Base-by-base conservation (phyloP, 208 protist species). In the Baffinella frigidus region DNA sequence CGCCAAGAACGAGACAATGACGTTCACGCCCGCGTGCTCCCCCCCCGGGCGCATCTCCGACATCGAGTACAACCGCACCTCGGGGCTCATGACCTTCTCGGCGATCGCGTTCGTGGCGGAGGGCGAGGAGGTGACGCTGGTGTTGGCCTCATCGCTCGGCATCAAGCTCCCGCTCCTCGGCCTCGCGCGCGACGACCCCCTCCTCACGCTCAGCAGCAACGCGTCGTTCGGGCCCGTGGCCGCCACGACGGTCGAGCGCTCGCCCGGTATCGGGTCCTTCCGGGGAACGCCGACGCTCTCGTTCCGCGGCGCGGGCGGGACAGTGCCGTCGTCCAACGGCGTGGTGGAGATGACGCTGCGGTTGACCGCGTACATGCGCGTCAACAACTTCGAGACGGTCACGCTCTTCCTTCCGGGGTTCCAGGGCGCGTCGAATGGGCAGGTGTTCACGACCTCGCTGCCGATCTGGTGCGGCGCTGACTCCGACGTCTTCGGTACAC, bases 401-500 rank as follows among this genome's bases (percentile, higher is more conserved):
- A 87, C 44, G 27, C 77, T 87, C 1, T 41, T 36, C 50, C 50
- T 87, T 38, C 77, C 77, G 27, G 43, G 33, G 48, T 87, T 87
- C 77, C 0, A 36, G 27, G 27, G 77, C 41, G 27, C 27, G 20
- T 45, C 39, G n/a, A 27, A 11, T 9, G 27, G 41, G 0, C 0
- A 71, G 27, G 27, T 87, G 39, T 1, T 27, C 36, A 68, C 77
- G 1, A 35, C 68, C 20, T 87, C 77, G 61, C 30, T 41, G 35
- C 77, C 77, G 14, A 45, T 68, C 14, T 67, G 43, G 48, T 87
- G 77, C 44, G 77, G 50, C 27, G 77, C 14, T 7, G 50, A 87
- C 36, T 87, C 77, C 2, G 77, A 71, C 44, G 35, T 67, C 36
- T 68, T 87, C 44, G 77, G 71, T n/a, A n/a, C n/a, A n/a, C n/a